These are phyloP conservation scores for Lepiota brunneoincarnata DNA, from an alignment of 768 basidiomycete genomes.

Conservation along the genomic window DNA sequence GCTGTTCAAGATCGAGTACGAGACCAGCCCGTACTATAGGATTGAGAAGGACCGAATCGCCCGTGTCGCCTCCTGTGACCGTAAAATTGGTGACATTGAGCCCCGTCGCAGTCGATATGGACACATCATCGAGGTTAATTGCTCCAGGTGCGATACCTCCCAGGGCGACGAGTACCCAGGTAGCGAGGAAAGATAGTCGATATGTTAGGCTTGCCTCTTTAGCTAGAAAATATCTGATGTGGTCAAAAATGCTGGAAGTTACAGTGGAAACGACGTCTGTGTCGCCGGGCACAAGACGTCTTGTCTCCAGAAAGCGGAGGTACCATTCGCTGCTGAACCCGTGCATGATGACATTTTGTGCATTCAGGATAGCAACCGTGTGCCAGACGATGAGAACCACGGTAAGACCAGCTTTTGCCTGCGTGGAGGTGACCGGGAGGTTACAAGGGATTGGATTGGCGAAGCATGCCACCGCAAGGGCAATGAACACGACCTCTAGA, in stretches of 20 bases:
- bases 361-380: neutral
- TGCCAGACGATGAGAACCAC: neutral
- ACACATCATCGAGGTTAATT: neutral
- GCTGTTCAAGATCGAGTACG: neutral
- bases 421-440: neutral
- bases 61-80: neutral
- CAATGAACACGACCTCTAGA: no score
- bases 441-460: neutral
- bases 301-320: neutral
- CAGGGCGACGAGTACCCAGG: neutral
- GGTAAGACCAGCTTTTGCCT: neutral
- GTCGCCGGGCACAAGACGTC: neutral
- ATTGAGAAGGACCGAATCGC: neutral
- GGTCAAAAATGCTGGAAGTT: neutral
- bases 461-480: neutral
- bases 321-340: neutral
- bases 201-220: neutral
- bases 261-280: neutral
- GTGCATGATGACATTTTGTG: neutral
- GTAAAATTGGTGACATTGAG: neutral
- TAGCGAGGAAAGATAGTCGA: neutral
- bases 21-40: neutral
- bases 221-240: neutral
- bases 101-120: neutral
- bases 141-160: neutral